phyloP scores from a whole-genome alignment of 176 grass and related monocot genomes.

The Bothriochloa decipiens region DNA sequence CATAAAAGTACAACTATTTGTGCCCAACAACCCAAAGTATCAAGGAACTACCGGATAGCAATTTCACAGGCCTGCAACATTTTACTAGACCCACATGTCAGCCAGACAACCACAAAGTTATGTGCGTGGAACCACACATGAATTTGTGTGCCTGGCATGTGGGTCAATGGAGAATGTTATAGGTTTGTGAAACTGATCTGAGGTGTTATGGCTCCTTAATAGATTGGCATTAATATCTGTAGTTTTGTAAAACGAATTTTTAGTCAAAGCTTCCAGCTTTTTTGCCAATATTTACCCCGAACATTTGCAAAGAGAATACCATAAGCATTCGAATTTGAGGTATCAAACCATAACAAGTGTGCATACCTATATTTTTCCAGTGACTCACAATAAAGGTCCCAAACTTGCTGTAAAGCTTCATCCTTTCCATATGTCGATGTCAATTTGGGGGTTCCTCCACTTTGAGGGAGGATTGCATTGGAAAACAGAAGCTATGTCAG shows the following conservation, averaged over 20 bases:
- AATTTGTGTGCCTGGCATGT: no score
- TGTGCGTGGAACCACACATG: no score
- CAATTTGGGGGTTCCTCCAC: slow-evolving; percentile 69
- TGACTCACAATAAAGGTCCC: slow-evolving; percentile 74
- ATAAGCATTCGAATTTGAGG: slow-evolving; percentile 3
- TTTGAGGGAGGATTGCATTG: slow-evolving; percentile 80
- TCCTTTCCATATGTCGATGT: slow-evolving; percentile 74
- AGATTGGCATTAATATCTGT: not conserved
- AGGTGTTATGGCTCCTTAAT: not conserved
- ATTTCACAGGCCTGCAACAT: not conserved
- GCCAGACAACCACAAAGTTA: no score
- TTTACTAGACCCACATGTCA: not conserved
- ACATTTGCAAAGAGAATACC: slow-evolving; percentile 9
- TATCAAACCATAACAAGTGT: slow-evolving; percentile 30
- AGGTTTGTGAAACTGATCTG: not conserved
- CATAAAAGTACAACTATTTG: not conserved
- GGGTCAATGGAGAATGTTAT: not conserved
- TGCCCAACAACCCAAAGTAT: not conserved
- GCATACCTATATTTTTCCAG: slow-evolving; percentile 67
- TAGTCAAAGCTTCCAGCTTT: not conserved
- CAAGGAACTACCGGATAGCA: not conserved
- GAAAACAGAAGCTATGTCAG: slow-evolving; percentile 66
- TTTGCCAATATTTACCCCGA: no score
- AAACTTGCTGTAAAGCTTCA: slow-evolving; percentile 72
- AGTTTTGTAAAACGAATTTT: not conserved